A percentile compares a stretch with the other conserved stretches of the same genome.
These are phyloP conservation scores for Colletotrichum sansevieriae DNA, from an alignment of 2,329 filamentous ascomycete genomes.

Conservation along the genomic window DNA sequence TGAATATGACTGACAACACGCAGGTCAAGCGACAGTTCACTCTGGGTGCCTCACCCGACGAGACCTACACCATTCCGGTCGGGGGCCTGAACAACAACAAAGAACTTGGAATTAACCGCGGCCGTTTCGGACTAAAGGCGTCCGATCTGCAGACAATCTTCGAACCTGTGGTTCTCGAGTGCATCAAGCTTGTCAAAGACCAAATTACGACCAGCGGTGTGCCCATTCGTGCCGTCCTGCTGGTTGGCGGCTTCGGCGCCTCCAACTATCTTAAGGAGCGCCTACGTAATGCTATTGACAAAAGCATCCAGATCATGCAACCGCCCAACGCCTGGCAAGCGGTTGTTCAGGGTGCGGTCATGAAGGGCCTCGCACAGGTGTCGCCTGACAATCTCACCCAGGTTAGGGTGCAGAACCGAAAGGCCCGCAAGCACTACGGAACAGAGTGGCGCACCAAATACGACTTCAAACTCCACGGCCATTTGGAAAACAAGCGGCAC, in stretches of 20 bases:
- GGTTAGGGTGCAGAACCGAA: conserved; percentile 62
- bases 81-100: conserved; percentile 52
- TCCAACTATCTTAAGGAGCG: conserved; percentile 59
- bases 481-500: conserved; percentile 50
- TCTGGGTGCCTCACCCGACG: conserved; percentile 51
- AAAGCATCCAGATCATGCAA: conserved; percentile 58
- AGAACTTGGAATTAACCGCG: conserved; percentile 54
- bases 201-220: conserved; percentile 58
- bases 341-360: conserved; percentile 64
- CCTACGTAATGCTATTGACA: conserved; percentile 52
- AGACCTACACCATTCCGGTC: conserved; percentile 53
- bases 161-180: conserved; percentile 58
- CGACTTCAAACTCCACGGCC: conserved; percentile 76
- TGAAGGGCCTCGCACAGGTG: conserved; percentile 59
- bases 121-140: conserved; percentile 53
- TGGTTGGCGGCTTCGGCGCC: conserved; percentile 64
- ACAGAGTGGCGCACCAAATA: conserved; percentile 86
- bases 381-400: conserved; percentile 51
- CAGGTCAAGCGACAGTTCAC: conserved; percentile 49
- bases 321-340: conserved; percentile 64
- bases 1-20: conserved; percentile 45
- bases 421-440: conserved; percentile 82
- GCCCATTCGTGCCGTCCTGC: conserved; percentile 59
- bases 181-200: conserved; percentile 58
- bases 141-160: conserved; percentile 58